Percentiles rank a stretch among this genome's conserved stretches.
phyloP scores from a whole-genome alignment of 83 land plant genomes.

The Thuja plicata region DNA sequence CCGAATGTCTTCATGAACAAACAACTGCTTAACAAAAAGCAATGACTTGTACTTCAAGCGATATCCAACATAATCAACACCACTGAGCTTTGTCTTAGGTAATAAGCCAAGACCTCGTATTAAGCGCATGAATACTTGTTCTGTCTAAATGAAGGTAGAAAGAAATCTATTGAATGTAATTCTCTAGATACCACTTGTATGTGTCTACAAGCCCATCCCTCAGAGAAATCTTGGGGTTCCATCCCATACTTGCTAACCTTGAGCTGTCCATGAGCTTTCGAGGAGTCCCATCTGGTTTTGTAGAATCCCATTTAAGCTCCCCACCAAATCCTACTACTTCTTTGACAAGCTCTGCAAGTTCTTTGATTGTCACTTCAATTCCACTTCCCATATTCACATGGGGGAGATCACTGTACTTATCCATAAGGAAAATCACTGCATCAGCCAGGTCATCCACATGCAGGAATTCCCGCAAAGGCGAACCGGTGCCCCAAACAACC shows the following conservation, averaged over 20 bases:
- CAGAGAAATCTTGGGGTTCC: conserved; percentile 78
- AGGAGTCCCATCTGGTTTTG: conserved; percentile 98
- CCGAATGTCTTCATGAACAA: not conserved
- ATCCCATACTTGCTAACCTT: conserved; percentile 68
- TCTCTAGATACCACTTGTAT: conserved; percentile 87
- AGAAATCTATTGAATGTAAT: conserved; percentile 16
- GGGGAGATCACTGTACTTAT: conserved; percentile 63
- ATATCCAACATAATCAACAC: not conserved
- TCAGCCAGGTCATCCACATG: conserved; percentile 98
- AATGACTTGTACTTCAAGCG: not conserved
- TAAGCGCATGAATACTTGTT: not conserved
- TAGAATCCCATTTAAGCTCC: conserved; percentile 80
- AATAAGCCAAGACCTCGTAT: not conserved
- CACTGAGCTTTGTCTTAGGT: not conserved
- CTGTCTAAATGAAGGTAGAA: not conserved
- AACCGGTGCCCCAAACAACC: conserved; percentile 98
- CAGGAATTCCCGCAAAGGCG: conserved; percentile 89
- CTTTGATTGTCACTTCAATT: conserved; percentile 85
- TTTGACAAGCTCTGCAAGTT: conserved; percentile 95
- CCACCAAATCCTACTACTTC: conserved; percentile 93
- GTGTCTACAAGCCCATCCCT: conserved; percentile 85
- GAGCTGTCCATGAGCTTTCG: conserved; percentile 95
- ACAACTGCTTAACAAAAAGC: not conserved
- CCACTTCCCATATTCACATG: conserved; percentile 99
- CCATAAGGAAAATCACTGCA: conserved; percentile 82